Percentiles rank a stretch among this genome's conserved stretches.
Conservation (phyloP, 805 yeast species). For the Tetrapisispora fleetii region DNA sequence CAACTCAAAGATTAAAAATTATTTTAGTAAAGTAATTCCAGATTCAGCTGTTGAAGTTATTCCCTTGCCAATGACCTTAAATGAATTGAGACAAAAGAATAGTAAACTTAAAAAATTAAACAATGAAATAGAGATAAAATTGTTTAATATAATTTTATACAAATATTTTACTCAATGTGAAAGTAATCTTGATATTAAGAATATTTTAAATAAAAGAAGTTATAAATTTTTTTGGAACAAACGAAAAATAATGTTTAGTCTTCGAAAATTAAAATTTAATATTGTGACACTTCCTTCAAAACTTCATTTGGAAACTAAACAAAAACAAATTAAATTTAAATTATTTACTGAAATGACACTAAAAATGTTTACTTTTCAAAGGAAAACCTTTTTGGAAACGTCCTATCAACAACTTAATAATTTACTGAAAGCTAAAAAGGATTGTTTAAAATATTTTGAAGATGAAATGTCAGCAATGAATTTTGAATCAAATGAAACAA, state of each 20-base stretch:
- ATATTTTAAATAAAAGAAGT: not conserved
- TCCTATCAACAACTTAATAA: not conserved
- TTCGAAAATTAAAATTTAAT: not conserved
- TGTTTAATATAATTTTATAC: slow-evolving; percentile 28
- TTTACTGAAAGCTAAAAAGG: not conserved
- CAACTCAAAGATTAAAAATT: slow-evolving; percentile 11
- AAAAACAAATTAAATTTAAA: not conserved
- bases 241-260: not conserved
- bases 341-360: not conserved
- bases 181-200: not conserved
- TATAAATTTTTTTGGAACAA: not conserved
- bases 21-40: slow-evolving; percentile 33
- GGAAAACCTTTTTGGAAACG: not conserved
- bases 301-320: not conserved
- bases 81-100: slow-evolving; percentile 27
- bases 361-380: not conserved
- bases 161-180: slow-evolving; percentile 12
- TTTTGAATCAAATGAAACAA: not conserved
- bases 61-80: slow-evolving; percentile 41
- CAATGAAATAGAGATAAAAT: slow-evolving; percentile 32
- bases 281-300: not conserved
- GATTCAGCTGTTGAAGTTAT: slow-evolving; percentile 49
- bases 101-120: slow-evolving; percentile 25
- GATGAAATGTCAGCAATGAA: not conserved
- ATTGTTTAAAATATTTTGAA: not conserved